Percentiles rank a stretch among this genome's conserved stretches.
Conservation (phyloP, 1,139 yeast species). For the Suhomyces chickasaworum region DNA sequence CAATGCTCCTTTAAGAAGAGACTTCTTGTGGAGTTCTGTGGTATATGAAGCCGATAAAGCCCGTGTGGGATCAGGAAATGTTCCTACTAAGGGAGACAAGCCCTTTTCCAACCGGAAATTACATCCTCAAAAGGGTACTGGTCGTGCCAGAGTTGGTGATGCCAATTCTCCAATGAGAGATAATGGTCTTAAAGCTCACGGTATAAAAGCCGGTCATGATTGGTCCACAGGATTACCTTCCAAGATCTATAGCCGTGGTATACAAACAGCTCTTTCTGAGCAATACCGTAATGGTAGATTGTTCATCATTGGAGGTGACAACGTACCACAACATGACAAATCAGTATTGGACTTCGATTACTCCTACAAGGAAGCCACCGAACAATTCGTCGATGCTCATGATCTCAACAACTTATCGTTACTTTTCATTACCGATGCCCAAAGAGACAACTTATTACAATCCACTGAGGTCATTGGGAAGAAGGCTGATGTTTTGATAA, state of each 20-base stretch:
- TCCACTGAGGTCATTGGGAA: constrained; percentile 50
- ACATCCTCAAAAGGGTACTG: constrained; percentile 89
- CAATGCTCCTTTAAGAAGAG: constrained; percentile 81
- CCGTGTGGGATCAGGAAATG: constrained; percentile 87
- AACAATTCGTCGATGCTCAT: constrained; percentile 60
- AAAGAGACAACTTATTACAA: constrained; percentile 53
- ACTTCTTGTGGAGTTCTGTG: constrained; percentile 90
- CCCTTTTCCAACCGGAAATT: constrained; percentile 84
- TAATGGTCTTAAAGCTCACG: constrained; percentile 89
- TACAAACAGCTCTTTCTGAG: constrained; percentile 78
- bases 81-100: constrained; percentile 82
- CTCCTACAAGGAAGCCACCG: constrained; percentile 52
- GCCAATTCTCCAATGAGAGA: constrained; percentile 90
- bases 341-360: constrained; percentile 49
- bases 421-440: constrained; percentile 63
- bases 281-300: constrained; percentile 76
- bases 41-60: constrained; percentile 87
- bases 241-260: constrained; percentile 73
- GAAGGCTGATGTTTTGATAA: constrained; percentile 66
- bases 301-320: constrained; percentile 63
- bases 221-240: constrained; percentile 80
- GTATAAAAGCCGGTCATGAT: constrained; percentile 88
- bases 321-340: constrained; percentile 21
- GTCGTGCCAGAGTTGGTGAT: constrained; percentile 95
- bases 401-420: constrained; percentile 56